A percentile compares a stretch with the other conserved stretches of the same genome.
Conservation (phyloP, 2,329 filamentous ascomycete species). For the Cytospora paraplurivora region DNA sequence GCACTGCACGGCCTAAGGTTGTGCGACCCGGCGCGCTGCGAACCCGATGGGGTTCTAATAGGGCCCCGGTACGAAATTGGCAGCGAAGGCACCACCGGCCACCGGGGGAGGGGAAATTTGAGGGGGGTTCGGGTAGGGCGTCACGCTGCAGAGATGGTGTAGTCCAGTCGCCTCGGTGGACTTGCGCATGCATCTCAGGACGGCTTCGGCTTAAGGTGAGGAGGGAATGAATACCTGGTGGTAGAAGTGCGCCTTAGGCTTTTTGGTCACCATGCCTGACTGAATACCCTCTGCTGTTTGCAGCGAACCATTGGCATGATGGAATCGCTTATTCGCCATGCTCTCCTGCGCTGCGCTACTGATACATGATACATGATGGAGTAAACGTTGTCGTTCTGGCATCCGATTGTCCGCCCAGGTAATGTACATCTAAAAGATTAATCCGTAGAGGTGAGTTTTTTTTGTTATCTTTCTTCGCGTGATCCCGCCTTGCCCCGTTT, state of each 20-base stretch:
- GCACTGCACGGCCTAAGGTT: conserved; percentile 11
- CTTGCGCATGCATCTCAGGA: conserved; percentile 11
- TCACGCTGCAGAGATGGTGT: neutral
- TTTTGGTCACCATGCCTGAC: neutral
- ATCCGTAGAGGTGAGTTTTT: conserved; percentile 13
- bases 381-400: conserved; percentile 2
- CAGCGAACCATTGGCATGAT: neutral
- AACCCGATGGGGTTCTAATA: conserved; percentile 12
- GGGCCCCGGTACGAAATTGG: conserved; percentile 3
- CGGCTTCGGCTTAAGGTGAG: conserved; percentile 5
- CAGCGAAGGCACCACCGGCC: neutral
- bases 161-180: conserved; percentile 17
- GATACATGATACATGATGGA: conserved; percentile 5
- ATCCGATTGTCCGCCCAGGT: conserved; percentile 4
- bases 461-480: conserved; percentile 11
- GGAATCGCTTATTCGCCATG: neutral
- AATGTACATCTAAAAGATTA: conserved; percentile 18
- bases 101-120: neutral
- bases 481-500: conserved; percentile 1
- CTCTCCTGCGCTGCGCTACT: conserved; percentile 5
- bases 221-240: neutral
- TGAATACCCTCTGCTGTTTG: neutral
- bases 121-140: conserved; percentile 17
- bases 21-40: conserved; percentile 18
- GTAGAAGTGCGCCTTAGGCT: conserved; percentile 3